Conservation (phyloP, 257 asterid species). For the Ophiorrhiza pumila region DNA sequence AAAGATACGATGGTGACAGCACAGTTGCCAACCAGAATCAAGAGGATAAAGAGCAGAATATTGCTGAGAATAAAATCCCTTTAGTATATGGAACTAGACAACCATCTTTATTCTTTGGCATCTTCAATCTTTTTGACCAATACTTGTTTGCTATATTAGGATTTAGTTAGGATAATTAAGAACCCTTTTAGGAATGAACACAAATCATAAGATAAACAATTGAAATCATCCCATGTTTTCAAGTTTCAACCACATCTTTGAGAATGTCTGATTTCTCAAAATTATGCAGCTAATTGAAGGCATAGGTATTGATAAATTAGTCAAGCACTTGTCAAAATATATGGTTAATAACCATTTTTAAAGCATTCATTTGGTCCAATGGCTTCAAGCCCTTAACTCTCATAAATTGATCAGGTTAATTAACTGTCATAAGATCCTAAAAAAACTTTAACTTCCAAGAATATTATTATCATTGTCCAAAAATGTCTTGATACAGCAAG, state of each 20-base stretch:
- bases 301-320: background rate
- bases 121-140: slow-evolving; percentile 17
- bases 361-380: background rate
- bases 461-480: too few species aligned
- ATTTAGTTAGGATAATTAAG: too few species aligned
- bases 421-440: too few species aligned
- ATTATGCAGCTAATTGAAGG: background rate
- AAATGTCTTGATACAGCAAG: too few species aligned
- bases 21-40: background rate
- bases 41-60: background rate
- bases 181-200: background rate
- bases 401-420: too few species aligned
- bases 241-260: background rate
- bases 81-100: slow-evolving; percentile 16
- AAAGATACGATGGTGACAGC: background rate
- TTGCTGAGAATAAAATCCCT: background rate
- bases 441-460: too few species aligned
- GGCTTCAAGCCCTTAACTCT: background rate
- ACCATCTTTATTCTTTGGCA: slow-evolving; percentile 12
- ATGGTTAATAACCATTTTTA: background rate
- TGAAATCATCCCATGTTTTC: background rate
- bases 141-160: background rate
- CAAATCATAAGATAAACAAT: background rate
- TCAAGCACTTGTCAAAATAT: background rate
- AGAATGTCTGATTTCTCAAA: background rate